These are phyloP conservation scores for Euphorbia lathyris DNA, from an alignment of 345 rosid species.

Conservation along the genomic window DNA sequence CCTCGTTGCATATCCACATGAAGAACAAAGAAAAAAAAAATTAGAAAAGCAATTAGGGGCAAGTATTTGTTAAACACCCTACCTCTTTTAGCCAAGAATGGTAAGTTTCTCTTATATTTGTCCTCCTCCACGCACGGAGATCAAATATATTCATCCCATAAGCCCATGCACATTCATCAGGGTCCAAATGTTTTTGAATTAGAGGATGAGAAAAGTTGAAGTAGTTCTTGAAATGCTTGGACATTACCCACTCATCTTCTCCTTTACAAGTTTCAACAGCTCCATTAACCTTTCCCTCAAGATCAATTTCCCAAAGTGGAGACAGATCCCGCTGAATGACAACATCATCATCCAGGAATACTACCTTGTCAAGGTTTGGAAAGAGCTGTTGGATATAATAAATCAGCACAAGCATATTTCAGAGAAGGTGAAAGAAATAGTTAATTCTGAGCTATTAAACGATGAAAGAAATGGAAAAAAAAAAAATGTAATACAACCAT, in stretches of 20 bases:
- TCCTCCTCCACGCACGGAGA: conserved; percentile 84
- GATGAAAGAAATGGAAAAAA: background rate
- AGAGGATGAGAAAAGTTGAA: conserved; percentile 99
- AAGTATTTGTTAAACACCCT: conserved; percentile 12
- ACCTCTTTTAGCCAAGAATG: conserved; percentile 98
- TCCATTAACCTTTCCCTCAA: conserved; percentile 90
- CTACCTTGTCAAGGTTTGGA: conserved; percentile 91
- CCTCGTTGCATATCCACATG: background rate
- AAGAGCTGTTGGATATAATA: conserved; percentile 64
- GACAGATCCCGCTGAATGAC: conserved; percentile 91
- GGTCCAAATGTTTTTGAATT: conserved; percentile 70
- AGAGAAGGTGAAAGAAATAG: background rate
- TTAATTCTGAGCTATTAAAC: background rate
- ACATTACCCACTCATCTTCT: conserved; percentile 98
- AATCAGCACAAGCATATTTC: conserved; percentile 11
- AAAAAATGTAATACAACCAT: background rate
- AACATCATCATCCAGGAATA: conserved; percentile 92
- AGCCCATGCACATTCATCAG: conserved; percentile 99
- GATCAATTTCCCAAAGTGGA: conserved; percentile 91
- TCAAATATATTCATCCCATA: conserved; percentile 99
- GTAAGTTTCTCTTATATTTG: conserved; percentile 81
- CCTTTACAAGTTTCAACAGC: conserved; percentile 99
- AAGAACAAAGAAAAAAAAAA: background rate
- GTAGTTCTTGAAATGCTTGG: conserved; percentile 91
- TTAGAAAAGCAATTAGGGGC: background rate